phyloP scores from a whole-genome alignment of 1,139 yeast genomes.

The Hansenula anomala region DNA sequence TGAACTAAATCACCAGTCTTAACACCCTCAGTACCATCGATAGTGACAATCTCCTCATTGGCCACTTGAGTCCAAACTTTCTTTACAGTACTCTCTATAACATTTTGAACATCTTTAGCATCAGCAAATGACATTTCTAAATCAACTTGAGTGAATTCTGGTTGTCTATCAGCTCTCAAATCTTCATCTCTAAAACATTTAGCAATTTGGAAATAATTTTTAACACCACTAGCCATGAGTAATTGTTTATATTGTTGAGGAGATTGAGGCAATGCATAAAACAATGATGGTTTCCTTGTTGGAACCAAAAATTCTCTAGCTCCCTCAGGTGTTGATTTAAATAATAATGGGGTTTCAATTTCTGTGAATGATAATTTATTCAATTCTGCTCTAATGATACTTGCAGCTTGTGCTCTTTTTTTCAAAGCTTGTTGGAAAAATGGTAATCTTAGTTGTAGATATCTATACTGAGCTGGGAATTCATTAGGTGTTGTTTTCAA shows the following conservation, averaged over 20 bases:
- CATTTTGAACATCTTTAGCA: constrained; percentile 59
- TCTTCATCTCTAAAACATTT: constrained; percentile 96
- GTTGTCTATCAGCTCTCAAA: constrained; percentile 90
- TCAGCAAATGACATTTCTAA: constrained; percentile 86
- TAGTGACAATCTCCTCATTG: constrained; percentile 18
- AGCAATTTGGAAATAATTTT: constrained; percentile 85
- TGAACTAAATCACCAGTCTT: constrained; percentile 34
- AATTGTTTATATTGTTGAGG: constrained; percentile 97
- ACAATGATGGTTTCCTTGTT: constrained; percentile 56
- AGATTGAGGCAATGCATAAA: constrained; percentile 93
- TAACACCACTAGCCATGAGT: constrained; percentile 89
- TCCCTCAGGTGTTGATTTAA: constrained; percentile 97
- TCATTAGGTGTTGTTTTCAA: constrained; percentile 46
- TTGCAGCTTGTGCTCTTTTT: constrained; percentile 57
- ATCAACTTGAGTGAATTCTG: constrained; percentile 95
- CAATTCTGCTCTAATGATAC: constrained; percentile 47
- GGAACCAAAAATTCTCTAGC: constrained; percentile 96
- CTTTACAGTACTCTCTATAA: constrained; percentile 55
- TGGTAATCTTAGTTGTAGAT: constrained; percentile 68
- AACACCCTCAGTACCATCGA: constrained; percentile 20
- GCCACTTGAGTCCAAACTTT: constrained; percentile 49
- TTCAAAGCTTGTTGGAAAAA: constrained; percentile 55
- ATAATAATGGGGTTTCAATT: constrained; percentile 87
- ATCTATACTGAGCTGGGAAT: constrained; percentile 77
- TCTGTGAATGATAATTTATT: constrained; percentile 57